phyloP scores from a whole-genome alignment of 192 early-diverging fungal genomes.

The Backusella psychrophila region DNA sequence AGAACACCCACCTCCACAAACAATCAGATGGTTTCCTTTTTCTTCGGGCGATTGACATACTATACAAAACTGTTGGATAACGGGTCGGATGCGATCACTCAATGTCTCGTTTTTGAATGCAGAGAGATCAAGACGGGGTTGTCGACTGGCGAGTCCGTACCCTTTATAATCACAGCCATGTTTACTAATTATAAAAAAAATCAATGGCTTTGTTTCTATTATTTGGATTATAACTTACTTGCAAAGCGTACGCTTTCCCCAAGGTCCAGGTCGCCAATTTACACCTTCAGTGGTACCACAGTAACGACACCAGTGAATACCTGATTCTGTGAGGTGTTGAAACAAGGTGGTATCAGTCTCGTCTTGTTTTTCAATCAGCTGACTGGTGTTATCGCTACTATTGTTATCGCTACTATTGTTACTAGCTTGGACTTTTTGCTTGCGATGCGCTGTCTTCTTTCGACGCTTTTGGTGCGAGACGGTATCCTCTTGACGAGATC shows the following conservation, averaged over 20 bases:
- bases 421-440: background rate
- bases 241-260: conserved; percentile 93
- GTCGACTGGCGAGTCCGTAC: conserved; percentile 87
- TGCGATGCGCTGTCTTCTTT: background rate
- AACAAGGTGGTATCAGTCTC: conserved; percentile 49
- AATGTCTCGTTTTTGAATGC: conserved; percentile 45
- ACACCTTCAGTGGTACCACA: conserved; percentile 90
- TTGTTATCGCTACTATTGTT: conserved; percentile 4
- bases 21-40: background rate
- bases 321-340: conserved; percentile 58
- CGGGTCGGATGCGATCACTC: background rate
- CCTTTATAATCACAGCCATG: conserved; percentile 96
- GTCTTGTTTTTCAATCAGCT: background rate
- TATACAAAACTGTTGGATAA: background rate
- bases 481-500: background rate
- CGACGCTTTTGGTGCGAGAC: background rate
- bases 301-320: conserved; percentile 88
- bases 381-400: background rate
- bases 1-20: conserved; percentile 22
- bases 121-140: conserved; percentile 81
- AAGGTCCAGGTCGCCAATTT: conserved; percentile 91
- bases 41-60: background rate
- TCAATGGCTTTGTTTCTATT: background rate
- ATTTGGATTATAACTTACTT: conserved; percentile 56
- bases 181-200: conserved; percentile 49